Conservation (phyloP, 768 basidiomycete species). For the Lactarius pseudohatsudake region DNA sequence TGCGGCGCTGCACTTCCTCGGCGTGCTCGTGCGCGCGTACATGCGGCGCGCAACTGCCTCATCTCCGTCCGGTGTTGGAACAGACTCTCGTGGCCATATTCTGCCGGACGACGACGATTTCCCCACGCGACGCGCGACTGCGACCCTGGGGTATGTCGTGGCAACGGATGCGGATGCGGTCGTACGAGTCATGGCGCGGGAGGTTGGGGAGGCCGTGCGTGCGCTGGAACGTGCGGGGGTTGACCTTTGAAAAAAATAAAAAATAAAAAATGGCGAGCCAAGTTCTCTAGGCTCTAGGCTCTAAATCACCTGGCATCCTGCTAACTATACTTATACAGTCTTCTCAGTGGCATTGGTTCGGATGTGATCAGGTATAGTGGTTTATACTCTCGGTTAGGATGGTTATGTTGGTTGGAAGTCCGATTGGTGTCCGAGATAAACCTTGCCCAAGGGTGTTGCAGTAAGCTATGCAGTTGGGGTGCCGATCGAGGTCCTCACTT, state of each 20-base stretch:
- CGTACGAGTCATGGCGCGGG: slow-evolving; percentile 28
- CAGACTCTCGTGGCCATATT: slow-evolving; percentile 32
- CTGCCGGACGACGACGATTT: slow-evolving; percentile 21
- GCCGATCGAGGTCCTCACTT: too few relatives aligned
- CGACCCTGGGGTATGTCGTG: slow-evolving; percentile 28
- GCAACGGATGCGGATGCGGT: slow-evolving; percentile 25
- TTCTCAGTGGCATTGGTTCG: not conserved
- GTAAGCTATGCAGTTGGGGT: too few relatives aligned
- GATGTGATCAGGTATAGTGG: not conserved
- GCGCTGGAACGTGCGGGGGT: slow-evolving; percentile 18
- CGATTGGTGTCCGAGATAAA: not conserved
- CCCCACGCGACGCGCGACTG: slow-evolving; percentile 18
- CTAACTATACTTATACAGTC: not conserved
- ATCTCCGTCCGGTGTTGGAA: not conserved
- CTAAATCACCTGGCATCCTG: not conserved
- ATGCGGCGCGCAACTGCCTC: slow-evolving; percentile 46
- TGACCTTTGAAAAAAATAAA: slow-evolving; percentile 13
- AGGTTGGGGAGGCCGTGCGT: slow-evolving; percentile 26
- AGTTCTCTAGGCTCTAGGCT: not conserved
- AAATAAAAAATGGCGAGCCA: not conserved
- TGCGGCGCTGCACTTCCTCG: slow-evolving; percentile 81
- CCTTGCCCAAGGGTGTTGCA: not conserved
- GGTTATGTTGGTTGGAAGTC: not conserved
- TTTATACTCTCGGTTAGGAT: not conserved
- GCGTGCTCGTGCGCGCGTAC: slow-evolving; percentile 61